A percentile compares a stretch with the other conserved stretches of the same genome.
phyloP scores from a whole-genome alignment of 2,329 filamentous ascomycete genomes.

The Moelleriella libera region DNA sequence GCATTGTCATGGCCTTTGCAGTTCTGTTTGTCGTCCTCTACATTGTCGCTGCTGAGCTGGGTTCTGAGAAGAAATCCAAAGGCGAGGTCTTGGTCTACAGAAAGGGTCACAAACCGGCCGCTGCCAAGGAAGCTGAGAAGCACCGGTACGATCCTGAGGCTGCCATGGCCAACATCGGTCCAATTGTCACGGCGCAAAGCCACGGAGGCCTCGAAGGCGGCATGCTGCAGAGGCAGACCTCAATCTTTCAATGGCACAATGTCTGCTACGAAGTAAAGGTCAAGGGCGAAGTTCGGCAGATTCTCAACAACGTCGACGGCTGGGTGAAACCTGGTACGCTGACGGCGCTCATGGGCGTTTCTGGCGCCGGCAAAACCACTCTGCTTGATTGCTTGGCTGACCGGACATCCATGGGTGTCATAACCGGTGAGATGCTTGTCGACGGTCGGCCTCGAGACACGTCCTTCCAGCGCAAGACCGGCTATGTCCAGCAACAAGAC shows the following conservation, averaged over 20 bases:
- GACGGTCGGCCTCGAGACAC: slow-evolving; percentile 53
- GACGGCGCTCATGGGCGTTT: slow-evolving; percentile 83
- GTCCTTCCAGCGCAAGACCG: slow-evolving; percentile 84
- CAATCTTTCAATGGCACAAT: slow-evolving; percentile 75
- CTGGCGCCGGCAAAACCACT: slow-evolving; percentile 88
- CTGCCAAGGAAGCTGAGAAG: slow-evolving; percentile 43
- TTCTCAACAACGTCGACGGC: slow-evolving; percentile 76
- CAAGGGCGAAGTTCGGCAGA: slow-evolving; percentile 59
- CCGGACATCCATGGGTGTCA: slow-evolving; percentile 77
- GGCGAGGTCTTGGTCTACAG: slow-evolving; percentile 66
- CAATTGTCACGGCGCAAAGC: slow-evolving; percentile 27
- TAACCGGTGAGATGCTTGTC: slow-evolving; percentile 67
- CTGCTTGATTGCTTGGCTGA: slow-evolving; percentile 76
- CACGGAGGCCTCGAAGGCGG: slow-evolving; percentile 19
- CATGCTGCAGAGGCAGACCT: slow-evolving; percentile 43
- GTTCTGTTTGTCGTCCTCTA: slow-evolving; percentile 48
- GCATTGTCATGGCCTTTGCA: slow-evolving; percentile 52
- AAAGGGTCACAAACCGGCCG: slow-evolving; percentile 47
- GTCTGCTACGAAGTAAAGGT: slow-evolving; percentile 70
- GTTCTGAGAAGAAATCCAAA: slow-evolving; percentile 55
- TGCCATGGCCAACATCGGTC: slow-evolving; percentile 33
- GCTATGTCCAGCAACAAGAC: slow-evolving; percentile 89
- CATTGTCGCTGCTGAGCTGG: slow-evolving; percentile 50
- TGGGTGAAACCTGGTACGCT: slow-evolving; percentile 90
- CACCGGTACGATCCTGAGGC: slow-evolving; percentile 47